These are phyloP conservation scores for Pseudoturritis turrita DNA, from an alignment of 345 rosid species.

Conservation along the genomic window DNA sequence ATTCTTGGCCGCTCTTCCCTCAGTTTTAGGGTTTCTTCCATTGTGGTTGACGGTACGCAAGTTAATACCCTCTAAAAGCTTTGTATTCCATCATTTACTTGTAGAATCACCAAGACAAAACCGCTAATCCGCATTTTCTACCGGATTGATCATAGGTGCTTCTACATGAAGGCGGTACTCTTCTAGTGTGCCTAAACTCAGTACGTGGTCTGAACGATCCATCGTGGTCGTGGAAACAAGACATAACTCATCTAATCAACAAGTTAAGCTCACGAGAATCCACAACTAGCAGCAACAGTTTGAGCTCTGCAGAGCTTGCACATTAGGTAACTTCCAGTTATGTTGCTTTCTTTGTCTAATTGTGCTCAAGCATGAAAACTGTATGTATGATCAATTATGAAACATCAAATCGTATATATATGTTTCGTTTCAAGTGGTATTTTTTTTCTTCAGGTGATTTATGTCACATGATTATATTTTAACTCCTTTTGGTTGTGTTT, in stretches of 20 bases:
- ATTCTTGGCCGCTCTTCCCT: slow-evolving; percentile 73
- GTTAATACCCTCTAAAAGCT: not conserved
- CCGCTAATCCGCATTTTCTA: not conserved
- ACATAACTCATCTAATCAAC: slow-evolving; percentile 43
- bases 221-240: slow-evolving; percentile 77
- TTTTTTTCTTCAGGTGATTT: not conserved
- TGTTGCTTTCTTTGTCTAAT: not conserved
- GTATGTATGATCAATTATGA: not conserved
- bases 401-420: slow-evolving; percentile 9
- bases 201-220: slow-evolving; percentile 80
- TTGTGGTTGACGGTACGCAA: slow-evolving; percentile 77
- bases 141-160: slow-evolving; percentile 55
- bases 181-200: slow-evolving; percentile 86
- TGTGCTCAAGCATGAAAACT: not conserved
- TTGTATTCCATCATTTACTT: not conserved
- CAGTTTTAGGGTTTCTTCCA: slow-evolving; percentile 85
- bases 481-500: slow-evolving; percentile 7
- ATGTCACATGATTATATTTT: slow-evolving; percentile 7
- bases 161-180: slow-evolving; percentile 90
- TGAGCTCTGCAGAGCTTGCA: slow-evolving; percentile 16
- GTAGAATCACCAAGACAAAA: not conserved
- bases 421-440: not conserved
- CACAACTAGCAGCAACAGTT: slow-evolving; percentile 3
- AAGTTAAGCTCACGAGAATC: slow-evolving; percentile 19
- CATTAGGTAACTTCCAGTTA: slow-evolving; percentile 25